Conservation (phyloP, 768 basidiomycete species). For the Suillus fuscotomentosus region DNA sequence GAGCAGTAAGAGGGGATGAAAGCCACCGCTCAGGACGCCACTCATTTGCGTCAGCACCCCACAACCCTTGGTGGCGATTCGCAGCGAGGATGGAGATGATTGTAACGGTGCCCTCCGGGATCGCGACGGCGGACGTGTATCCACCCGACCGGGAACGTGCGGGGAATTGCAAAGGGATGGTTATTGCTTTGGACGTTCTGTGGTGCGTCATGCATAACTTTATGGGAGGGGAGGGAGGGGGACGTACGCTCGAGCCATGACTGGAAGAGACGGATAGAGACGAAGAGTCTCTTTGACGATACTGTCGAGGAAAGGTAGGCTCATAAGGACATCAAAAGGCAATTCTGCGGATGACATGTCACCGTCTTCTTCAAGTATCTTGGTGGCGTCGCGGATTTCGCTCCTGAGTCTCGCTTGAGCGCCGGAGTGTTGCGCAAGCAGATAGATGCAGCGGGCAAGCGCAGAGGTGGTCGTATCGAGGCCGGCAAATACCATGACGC, state of each 20-base stretch:
- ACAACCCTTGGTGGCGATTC: conserved; percentile 40
- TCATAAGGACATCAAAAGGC: conserved; percentile 36
- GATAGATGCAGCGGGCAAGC: conserved; percentile 34
- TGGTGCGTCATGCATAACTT: background rate
- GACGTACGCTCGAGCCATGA: conserved; percentile 21
- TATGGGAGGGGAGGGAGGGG: background rate
- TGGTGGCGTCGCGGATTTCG: conserved; percentile 30
- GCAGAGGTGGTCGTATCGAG: conserved; percentile 46
- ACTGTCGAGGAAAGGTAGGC: conserved; percentile 37
- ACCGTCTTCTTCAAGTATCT: background rate
- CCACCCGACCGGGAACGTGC: conserved; percentile 35
- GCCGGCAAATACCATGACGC: conserved; percentile 43
- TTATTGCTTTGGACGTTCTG: conserved; percentile 35
- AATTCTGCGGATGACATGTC: conserved; percentile 18
- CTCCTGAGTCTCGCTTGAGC: conserved; percentile 38
- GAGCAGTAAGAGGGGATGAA: conserved; percentile 29
- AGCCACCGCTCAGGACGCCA: conserved; percentile 56
- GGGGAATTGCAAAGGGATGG: conserved; percentile 39
- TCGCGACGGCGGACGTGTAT: conserved; percentile 18
- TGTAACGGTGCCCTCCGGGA: conserved; percentile 32
- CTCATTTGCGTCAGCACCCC: conserved; percentile 45
- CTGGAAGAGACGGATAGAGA: conserved; percentile 26
- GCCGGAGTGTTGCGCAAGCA: conserved; percentile 35
- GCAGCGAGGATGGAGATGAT: conserved; percentile 35
- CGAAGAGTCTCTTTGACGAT: conserved; percentile 40